Percentiles rank a stretch among this genome's conserved stretches.
Evolutionary conservation across 2,329 filamentous ascomycete species (phyloP).

Genomic region (Podosphaera xanthii): DNA sequence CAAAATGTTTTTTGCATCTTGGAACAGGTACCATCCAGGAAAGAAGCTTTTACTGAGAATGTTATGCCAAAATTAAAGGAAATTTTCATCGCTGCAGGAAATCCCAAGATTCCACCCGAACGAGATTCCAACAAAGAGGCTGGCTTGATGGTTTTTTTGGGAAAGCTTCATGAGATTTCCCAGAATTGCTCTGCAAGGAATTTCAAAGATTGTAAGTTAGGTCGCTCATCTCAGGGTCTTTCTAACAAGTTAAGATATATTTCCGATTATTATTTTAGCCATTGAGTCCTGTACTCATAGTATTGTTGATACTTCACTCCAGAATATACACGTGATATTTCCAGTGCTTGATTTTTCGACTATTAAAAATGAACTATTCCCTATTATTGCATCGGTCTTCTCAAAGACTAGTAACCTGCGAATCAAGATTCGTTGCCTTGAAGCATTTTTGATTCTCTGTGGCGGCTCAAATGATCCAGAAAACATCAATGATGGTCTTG

Average conservation of each 20-base stretch:
- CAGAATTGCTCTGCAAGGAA: constrained; percentile 74
- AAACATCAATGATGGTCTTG: constrained; percentile 44
- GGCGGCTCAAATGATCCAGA: constrained; percentile 40
- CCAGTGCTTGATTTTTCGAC: constrained; percentile 87
- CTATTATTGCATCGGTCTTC: constrained; percentile 73
- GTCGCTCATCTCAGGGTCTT: constrained; percentile 1
- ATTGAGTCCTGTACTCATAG: constrained; percentile 78
- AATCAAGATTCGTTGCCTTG: constrained; percentile 81
- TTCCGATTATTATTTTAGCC: constrained; percentile 65
- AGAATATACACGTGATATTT: constrained; percentile 56
- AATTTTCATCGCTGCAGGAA: constrained; percentile 46
- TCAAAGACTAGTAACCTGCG: constrained; percentile 79
- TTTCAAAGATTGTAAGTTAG: constrained; percentile 62
- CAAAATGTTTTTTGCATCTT: constrained; percentile 87
- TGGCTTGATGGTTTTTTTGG: constrained; percentile 73
- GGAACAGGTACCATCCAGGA: constrained; percentile 51
- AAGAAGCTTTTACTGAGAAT: constrained; percentile 60
- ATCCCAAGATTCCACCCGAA: constrained; percentile 32
- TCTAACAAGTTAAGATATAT: constrained; percentile 37
- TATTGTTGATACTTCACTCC: constrained; percentile 65
- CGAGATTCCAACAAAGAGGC: constrained; percentile 69
- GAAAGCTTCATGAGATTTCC: constrained; percentile 55
- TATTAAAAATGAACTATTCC: constrained; percentile 91
- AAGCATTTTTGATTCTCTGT: constrained; percentile 76
- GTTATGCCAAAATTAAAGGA: constrained; percentile 70